Percentiles rank a stretch among this genome's conserved stretches.
Evolutionary conservation across 345 rosid genomes (phyloP).

Genomic region (Euphorbia peplus): DNA sequence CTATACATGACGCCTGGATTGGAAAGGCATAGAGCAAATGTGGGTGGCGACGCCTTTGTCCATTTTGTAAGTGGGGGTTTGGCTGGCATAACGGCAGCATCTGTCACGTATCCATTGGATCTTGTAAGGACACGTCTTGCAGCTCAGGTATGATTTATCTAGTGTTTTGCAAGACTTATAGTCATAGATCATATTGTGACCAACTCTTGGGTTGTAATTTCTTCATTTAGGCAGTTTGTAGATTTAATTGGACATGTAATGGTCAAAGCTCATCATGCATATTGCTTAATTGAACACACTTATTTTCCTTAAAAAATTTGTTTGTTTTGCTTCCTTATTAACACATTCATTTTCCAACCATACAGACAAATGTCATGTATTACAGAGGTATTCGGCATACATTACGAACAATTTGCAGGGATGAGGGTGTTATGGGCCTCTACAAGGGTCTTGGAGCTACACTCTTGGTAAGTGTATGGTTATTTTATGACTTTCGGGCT

Average conservation of each 20-base stretch:
- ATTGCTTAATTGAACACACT: not conserved
- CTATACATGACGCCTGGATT: slow-evolving; percentile 39
- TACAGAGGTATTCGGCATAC: slow-evolving; percentile 84
- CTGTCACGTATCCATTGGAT: slow-evolving; percentile 88
- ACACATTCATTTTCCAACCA: slow-evolving; percentile 11
- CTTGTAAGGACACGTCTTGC: slow-evolving; percentile 97
- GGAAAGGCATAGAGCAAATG: slow-evolving; percentile 35
- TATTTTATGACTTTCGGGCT: slow-evolving; percentile 5
- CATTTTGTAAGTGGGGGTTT: slow-evolving; percentile 85
- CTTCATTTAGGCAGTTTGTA: not conserved
- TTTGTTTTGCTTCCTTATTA: slow-evolving; percentile 1
- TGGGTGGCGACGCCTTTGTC: slow-evolving; percentile 40
- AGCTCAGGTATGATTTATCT: slow-evolving; percentile 61
- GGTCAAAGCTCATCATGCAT: not conserved
- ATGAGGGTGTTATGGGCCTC: slow-evolving; percentile 78
- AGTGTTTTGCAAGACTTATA: not conserved
- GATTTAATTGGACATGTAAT: not conserved
- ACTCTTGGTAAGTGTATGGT: slow-evolving; percentile 53
- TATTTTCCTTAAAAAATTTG: not conserved
- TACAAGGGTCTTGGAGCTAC: slow-evolving; percentile 99
- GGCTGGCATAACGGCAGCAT: slow-evolving; percentile 93
- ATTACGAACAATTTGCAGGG: slow-evolving; percentile 68
- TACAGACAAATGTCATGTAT: slow-evolving; percentile 71
- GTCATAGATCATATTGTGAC: not conserved
- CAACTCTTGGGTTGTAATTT: not conserved